Evolutionary conservation across 108 stramenopile species (phyloP).

Genomic region (Pseudonitzschia multiseries): DNA sequence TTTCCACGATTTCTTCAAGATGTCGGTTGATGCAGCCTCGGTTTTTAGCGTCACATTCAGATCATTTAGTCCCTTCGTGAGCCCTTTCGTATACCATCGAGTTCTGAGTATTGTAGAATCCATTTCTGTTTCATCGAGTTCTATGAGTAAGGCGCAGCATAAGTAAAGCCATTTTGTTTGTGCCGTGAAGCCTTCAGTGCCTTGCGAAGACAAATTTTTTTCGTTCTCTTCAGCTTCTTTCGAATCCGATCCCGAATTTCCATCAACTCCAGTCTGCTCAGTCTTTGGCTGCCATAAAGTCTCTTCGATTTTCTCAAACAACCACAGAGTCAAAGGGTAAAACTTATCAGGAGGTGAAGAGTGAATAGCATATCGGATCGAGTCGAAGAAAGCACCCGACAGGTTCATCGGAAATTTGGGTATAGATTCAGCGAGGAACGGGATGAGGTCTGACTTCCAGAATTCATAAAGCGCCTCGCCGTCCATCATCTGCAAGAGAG

Average conservation of each 20-base stretch:
- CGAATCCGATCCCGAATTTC: slow-evolving; percentile 11
- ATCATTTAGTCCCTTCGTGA: slow-evolving; percentile 4
- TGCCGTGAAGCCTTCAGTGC: slow-evolving; percentile 75
- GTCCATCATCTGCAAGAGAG: slow-evolving; percentile 40
- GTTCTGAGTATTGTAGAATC: slow-evolving; percentile 27
- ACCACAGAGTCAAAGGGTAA: slow-evolving; percentile 56
- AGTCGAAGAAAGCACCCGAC: slow-evolving; percentile 73
- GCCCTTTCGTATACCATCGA: slow-evolving; percentile 37
- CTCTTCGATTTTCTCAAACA: slow-evolving; percentile 58
- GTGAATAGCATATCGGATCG: slow-evolving; percentile 70
- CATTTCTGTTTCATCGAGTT: slow-evolving; percentile 60
- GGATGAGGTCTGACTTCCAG: slow-evolving; percentile 68
- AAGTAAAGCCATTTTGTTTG: slow-evolving; percentile 87
- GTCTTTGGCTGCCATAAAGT: slow-evolving; percentile 73
- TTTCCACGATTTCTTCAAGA: slow-evolving; percentile 62
- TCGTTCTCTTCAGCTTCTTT: slow-evolving; percentile 10
- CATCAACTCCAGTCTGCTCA: slow-evolving; percentile 11
- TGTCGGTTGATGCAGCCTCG: slow-evolving; percentile 6
- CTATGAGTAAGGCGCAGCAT: slow-evolving; percentile 71
- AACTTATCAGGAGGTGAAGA: slow-evolving; percentile 59
- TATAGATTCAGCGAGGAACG: slow-evolving; percentile 78
- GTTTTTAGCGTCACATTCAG: background rate
- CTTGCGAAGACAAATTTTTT: slow-evolving; percentile 29
- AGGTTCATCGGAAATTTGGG: slow-evolving; percentile 69
- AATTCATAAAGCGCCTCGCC: slow-evolving; percentile 36